Base-by-base conservation (phyloP, 106 monocot species). In the Platanthera zijinensis region DNA sequence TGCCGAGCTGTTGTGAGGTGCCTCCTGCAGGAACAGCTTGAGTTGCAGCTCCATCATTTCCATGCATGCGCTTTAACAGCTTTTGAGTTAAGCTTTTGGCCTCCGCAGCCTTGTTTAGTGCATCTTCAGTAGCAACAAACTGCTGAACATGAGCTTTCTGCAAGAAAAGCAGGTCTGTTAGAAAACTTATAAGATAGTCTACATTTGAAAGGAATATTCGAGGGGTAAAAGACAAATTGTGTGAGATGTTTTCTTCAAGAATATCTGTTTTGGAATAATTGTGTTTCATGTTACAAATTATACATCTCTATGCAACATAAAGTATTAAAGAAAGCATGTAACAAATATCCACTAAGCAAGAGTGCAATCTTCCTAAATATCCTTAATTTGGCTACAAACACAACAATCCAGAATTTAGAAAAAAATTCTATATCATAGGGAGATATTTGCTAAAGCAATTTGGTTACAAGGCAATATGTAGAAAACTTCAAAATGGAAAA, bases 91-190 rank as follows among this genome's bases (percentile, higher is more conserved):
- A 76, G 56, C 67, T 80, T 85, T 94, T 94, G 69, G 97, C 97
- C 85, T 97, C 90, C 72, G 97, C 89, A 75, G 97, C 94, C 78
- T 92, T 97, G 79, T 97, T 97, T 49, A 86, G 79, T 56, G 97
- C 93, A 90, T 97, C 97, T 84, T 97, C 97, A 15, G 97, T 97
- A 47, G 88, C 97, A 66, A 97, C 85, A 90, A 97, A 97, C 74
- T 97, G 97, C 59, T 97, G 91, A 4, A 97, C 94, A 82, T 97
- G 97, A 54, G 87, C 94, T 87, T 97, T 97, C 97, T 97, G 88
- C 22, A 81, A 81, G 74, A 77, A 80, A 75, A 75, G 73, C 75
- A 12, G 9, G 32, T 30, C 10, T 61, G 21, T 66, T 10, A 66
- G 66, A 32, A 66, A 32, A 12, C 30, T 11, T 32, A 66, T 30